Conservation (phyloP, 1,139 yeast genomes). For the Kodamaea arcana region DNA sequence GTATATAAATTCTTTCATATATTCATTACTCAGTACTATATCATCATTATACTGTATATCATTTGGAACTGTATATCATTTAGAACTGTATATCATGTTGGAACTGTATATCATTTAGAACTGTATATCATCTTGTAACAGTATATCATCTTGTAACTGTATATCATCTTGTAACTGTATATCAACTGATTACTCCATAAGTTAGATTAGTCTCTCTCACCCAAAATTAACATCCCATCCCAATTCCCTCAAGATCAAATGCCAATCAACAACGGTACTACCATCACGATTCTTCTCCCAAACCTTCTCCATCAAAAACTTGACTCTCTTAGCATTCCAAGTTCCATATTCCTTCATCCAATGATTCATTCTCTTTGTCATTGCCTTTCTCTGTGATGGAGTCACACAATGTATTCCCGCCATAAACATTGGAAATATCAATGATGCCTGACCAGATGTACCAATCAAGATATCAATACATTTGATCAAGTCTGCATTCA, state of each 20-base stretch:
- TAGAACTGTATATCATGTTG: too few relatives aligned
- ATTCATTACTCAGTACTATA: too few relatives aligned
- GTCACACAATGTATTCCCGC: slow-evolving; percentile 68
- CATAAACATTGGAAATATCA: slow-evolving; percentile 73
- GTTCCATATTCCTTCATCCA: slow-evolving; percentile 62
- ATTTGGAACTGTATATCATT: too few relatives aligned
- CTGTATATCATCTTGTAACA: too few relatives aligned
- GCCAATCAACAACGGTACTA: slow-evolving; percentile 55
- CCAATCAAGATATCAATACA: slow-evolving; percentile 62
- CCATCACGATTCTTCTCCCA: slow-evolving; percentile 41
- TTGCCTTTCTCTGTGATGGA: slow-evolving; percentile 44
- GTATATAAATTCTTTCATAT: too few relatives aligned
- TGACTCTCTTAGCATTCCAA: slow-evolving; percentile 61
- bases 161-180: too few relatives aligned
- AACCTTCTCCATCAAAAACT: slow-evolving; percentile 52
- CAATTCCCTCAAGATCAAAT: slow-evolving; percentile 54
- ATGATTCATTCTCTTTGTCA: slow-evolving; percentile 51
- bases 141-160: too few relatives aligned
- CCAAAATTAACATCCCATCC: slow-evolving; percentile 85
- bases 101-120: too few relatives aligned
- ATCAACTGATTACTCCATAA: too few relatives aligned
- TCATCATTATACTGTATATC: too few relatives aligned
- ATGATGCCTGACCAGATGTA: slow-evolving; percentile 64
- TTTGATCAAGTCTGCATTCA: slow-evolving; percentile 51
- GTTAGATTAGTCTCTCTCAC: too few relatives aligned